phyloP scores from a whole-genome alignment of 805 yeast species.

The Saturnispora galanensis region DNA sequence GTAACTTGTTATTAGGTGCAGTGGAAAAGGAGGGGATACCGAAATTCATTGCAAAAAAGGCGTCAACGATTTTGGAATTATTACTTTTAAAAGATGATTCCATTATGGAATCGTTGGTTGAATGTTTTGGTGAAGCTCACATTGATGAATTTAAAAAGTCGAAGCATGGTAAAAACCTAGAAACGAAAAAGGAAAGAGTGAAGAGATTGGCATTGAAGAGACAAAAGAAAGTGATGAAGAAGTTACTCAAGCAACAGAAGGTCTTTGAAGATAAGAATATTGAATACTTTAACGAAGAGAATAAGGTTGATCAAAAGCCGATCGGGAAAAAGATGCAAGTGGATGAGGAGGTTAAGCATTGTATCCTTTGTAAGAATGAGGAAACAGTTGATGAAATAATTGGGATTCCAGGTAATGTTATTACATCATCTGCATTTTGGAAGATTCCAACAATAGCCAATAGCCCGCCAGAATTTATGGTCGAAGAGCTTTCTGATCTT shows the following conservation, averaged over 20 bases:
- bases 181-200: constrained; percentile 45
- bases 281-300: constrained; percentile 14
- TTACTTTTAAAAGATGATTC: constrained; percentile 40
- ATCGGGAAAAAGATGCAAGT: background rate
- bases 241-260: constrained; percentile 46
- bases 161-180: constrained; percentile 33
- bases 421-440: constrained; percentile 42
- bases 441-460: constrained; percentile 30
- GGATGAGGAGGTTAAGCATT: constrained; percentile 24
- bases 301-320: constrained; percentile 3
- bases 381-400: constrained; percentile 37
- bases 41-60: constrained; percentile 39
- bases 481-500: constrained; percentile 13
- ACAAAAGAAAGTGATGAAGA: constrained; percentile 50
- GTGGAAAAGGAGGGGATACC: constrained; percentile 40
- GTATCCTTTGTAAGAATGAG: constrained; percentile 53
- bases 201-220: constrained; percentile 52
- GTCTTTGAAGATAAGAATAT: constrained; percentile 34
- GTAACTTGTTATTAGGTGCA: constrained; percentile 45
- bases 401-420: constrained; percentile 48
- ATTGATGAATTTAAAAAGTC: constrained; percentile 41
- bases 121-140: constrained; percentile 48
- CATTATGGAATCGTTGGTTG: constrained; percentile 41
- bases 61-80: constrained; percentile 44
- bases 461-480: constrained; percentile 21